phyloP scores from a whole-genome alignment of 2,329 filamentous ascomycete species.

The Trichoderma simmonsii region DNA sequence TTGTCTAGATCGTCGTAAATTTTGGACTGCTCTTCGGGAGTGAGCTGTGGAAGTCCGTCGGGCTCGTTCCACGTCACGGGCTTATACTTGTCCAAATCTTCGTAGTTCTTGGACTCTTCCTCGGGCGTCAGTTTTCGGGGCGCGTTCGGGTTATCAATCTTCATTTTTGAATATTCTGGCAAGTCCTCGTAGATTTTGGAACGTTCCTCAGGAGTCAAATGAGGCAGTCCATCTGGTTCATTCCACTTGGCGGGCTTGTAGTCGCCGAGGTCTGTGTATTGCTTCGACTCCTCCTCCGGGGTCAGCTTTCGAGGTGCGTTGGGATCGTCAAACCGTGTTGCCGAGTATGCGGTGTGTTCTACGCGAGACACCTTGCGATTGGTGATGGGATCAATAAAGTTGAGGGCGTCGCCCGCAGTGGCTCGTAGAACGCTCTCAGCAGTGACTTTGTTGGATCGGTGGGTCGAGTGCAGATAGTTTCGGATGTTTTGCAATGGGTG shows the following conservation, averaged over 20 bases:
- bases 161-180: constrained; percentile 31
- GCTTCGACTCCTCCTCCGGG: constrained; percentile 31
- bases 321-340: constrained; percentile 36
- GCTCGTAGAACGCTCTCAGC: constrained; percentile 27
- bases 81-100: constrained; percentile 39
- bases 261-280: constrained; percentile 35
- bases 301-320: constrained; percentile 31
- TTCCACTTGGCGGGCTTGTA: constrained; percentile 33
- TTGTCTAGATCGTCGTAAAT: constrained; percentile 36
- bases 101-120: constrained; percentile 37
- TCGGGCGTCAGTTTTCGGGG: constrained; percentile 28
- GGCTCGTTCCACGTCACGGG: constrained; percentile 36
- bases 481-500: constrained; percentile 35
- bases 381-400: constrained; percentile 55
- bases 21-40: constrained; percentile 35
- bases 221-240: constrained; percentile 29
- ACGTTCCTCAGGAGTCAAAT: constrained; percentile 30
- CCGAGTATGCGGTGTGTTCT: constrained; percentile 33
- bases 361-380: constrained; percentile 46
- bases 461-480: constrained; percentile 30
- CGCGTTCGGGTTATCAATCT: constrained; percentile 29
- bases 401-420: constrained; percentile 22
- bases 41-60: constrained; percentile 29
- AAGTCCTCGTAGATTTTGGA: constrained; percentile 36
- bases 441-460: constrained; percentile 22